Evolutionary conservation across 2,329 filamentous ascomycete species (phyloP).

Genomic region (Epichloe sibirici): DNA sequence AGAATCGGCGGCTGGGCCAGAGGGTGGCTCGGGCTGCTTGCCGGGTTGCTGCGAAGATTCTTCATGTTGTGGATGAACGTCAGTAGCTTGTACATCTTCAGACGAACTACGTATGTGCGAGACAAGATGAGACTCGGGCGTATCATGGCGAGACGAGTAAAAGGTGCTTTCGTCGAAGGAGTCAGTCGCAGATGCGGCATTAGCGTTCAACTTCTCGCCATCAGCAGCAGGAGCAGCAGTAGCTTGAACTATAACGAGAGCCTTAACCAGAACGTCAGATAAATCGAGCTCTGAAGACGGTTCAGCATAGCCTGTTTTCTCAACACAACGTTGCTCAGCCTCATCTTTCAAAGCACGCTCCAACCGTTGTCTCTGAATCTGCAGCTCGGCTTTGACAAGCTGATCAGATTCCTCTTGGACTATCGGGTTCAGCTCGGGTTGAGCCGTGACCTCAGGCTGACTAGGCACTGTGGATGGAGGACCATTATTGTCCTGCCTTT

Average conservation of each 20-base stretch:
- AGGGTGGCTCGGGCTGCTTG: not conserved
- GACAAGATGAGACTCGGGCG: conserved; percentile 43
- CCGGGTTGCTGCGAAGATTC: not conserved
- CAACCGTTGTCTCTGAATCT: conserved; percentile 67
- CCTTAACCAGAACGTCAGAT: conserved; percentile 59
- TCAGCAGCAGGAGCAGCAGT: conserved; percentile 47
- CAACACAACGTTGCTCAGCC: conserved; percentile 47
- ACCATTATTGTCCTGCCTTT: not conserved
- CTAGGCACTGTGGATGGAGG: not conserved
- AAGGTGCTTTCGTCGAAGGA: conserved; percentile 90
- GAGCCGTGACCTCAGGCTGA: conserved; percentile 32
- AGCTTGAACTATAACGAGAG: conserved; percentile 58
- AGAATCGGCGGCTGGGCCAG: not conserved
- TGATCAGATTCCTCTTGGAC: conserved; percentile 78
- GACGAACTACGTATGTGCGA: conserved; percentile 35
- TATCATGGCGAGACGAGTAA: conserved; percentile 89
- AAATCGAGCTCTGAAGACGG: conserved; percentile 56
- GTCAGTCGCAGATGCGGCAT: conserved; percentile 55
- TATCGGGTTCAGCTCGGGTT: conserved; percentile 67
- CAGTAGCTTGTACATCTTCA: conserved; percentile 17
- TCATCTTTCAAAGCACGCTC: conserved; percentile 70
- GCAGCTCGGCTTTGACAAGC: conserved; percentile 68
- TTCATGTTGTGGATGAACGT: conserved; percentile 8
- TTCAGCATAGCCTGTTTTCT: conserved; percentile 35
- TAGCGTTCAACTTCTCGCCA: conserved; percentile 40